phyloP scores from a whole-genome alignment of 441 rosid species.

The Raphanus hybrid region DNA sequence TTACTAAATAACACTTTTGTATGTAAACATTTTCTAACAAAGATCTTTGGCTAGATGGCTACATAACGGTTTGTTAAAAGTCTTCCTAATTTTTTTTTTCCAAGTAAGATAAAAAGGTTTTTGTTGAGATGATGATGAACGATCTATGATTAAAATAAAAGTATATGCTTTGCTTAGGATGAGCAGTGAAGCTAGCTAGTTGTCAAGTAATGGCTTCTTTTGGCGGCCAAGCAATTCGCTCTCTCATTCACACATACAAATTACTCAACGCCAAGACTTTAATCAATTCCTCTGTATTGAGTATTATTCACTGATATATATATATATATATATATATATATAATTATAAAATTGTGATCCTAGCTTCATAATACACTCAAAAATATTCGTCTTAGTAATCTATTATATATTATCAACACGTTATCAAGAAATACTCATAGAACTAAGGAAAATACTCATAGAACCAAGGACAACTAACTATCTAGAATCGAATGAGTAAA shows the following conservation, averaged over 20 bases:
- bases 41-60: neutral
- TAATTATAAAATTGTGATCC: slow-evolving; percentile 14
- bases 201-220: slow-evolving; percentile 45
- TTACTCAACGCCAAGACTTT: slow-evolving; percentile 35
- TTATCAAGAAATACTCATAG: slow-evolving; percentile 31
- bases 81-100: neutral
- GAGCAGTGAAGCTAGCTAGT: slow-evolving; percentile 46
- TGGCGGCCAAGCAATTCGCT: slow-evolving; percentile 45
- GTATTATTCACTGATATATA: too few species aligned
- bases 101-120: neutral
- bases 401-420: slow-evolving; percentile 23
- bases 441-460: slow-evolving; percentile 1
- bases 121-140: neutral
- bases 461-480: slow-evolving; percentile 27
- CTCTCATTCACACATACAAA: slow-evolving; percentile 21
- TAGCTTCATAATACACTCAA: slow-evolving; percentile 42
- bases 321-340: neutral
- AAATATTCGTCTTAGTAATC: slow-evolving; percentile 28
- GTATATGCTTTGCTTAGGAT: slow-evolving; percentile 47
- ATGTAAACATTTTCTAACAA: neutral
- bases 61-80: slow-evolving; percentile 22
- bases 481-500: slow-evolving; percentile 25
- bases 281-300: neutral
- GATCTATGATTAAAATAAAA: slow-evolving; percentile 6
- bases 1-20: neutral